These are phyloP conservation scores for Claviceps citrina DNA, from an alignment of 2,329 filamentous ascomycete genomes.

Conservation along the genomic window DNA sequence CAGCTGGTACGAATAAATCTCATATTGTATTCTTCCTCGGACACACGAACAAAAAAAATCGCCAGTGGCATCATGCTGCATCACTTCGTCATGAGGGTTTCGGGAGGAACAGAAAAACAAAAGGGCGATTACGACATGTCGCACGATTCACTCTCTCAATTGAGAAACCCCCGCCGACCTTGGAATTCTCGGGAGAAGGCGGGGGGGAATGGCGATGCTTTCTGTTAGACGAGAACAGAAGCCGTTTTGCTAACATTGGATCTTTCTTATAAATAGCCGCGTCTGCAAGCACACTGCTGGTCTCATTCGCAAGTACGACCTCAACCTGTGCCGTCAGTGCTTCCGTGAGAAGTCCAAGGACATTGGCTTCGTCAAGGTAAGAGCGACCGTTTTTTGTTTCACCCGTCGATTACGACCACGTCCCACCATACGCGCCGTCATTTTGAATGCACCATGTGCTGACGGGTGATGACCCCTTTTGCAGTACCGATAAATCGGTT, in stretches of 20 bases:
- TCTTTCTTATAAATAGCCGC: constrained; percentile 27
- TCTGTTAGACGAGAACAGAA: neutral
- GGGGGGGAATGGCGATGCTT: too few relatives aligned
- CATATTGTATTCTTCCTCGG: too few relatives aligned
- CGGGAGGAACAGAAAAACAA: neutral
- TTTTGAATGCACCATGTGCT: too few relatives aligned
- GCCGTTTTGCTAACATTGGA: neutral
- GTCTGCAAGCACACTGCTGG: constrained; percentile 85
- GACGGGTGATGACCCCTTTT: neutral
- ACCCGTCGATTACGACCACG: neutral
- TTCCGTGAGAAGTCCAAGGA: constrained; percentile 60
- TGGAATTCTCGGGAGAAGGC: too few relatives aligned
- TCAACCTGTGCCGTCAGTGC: constrained; percentile 74
- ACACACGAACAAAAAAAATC: neutral
- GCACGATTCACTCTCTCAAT: neutral
- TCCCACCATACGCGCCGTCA: neutral
- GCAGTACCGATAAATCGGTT: constrained; percentile 16
- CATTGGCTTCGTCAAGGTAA: constrained; percentile 59
- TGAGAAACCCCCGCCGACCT: neutral
- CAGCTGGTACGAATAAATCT: constrained; percentile 54
- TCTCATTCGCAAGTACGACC: constrained; percentile 99
- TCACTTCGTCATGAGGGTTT: neutral
- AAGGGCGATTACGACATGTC: neutral
- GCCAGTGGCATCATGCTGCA: neutral
- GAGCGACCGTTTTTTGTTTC: neutral